Base-by-base conservation (phyloP, 768 basidiomycete species). In the Sporobolomyces pararoseus region DNA sequence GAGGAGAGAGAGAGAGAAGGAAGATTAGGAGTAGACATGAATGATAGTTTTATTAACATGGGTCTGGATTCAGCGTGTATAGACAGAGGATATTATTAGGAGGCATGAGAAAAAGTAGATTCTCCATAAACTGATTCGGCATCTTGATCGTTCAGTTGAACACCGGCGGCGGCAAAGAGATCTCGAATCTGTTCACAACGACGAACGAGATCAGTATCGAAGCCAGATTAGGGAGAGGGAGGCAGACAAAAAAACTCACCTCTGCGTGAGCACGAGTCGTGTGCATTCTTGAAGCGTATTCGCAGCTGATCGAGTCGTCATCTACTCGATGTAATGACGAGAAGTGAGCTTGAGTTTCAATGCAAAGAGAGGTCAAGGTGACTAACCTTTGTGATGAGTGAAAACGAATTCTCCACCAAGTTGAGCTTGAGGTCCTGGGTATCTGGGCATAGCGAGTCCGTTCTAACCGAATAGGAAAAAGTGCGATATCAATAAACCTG, bases 321-420 rank as follows among this genome's bases (percentile, higher is more conserved):
- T 37, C 35, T 16, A n/a, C n/a, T n/a, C n/a, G n/a, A n/a, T n/a
- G n/a, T n/a, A n/a, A n/a, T n/a, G n/a, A n/a, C n/a, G n/a, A 17
- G 3, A 23, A 35, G 14, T 47, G 19, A 39, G 35, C 23, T 7
- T 17, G 44, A 39, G 37, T 3, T 49, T 14, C 25, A n/a, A 25
- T 25, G 50, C 17, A 17, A 51, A 10, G n/a, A 25, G n/a, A 46
- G 19, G 37, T 4, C 16, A 17, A 35, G n/a, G n/a, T 4, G 21
- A 55, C 35, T 32, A 2, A 46, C 61, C 31, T 60, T 35, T n/a
- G 53, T 39, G 27, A 29, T 42, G 25, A 4, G 53, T 55, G n/a
- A 72, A 72, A 49, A 73, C 72, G 37, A 73, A 73, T 65, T 73
- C 72, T 62, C 72, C 72, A 27, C 72, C 72, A 17, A 73, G 65